Conservation (phyloP, 257 asterid genomes). For the Echites panduratus region DNA sequence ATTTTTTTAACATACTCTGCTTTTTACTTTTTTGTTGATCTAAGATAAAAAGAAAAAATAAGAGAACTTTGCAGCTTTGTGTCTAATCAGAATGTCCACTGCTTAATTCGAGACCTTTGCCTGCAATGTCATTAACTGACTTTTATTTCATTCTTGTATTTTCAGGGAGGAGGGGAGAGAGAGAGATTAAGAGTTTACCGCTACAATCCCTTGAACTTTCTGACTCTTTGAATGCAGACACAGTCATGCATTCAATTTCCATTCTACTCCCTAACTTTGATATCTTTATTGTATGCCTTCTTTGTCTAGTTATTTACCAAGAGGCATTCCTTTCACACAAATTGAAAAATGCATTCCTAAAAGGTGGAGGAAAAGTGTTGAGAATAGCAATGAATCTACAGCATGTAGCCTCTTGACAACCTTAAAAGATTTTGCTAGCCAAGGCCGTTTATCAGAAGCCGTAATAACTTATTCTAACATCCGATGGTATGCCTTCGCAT, state of each 20-base stretch:
- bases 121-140: background rate
- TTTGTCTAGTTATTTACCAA: constrained; percentile 33
- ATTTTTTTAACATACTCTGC: background rate
- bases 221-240: background rate
- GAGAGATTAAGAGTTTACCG: background rate
- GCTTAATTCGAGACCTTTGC: background rate
- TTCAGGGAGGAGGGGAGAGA: background rate
- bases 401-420: constrained; percentile 45
- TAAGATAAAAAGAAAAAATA: background rate
- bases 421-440: constrained; percentile 51
- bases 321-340: constrained; percentile 33
- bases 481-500: constrained; percentile 35
- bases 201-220: background rate
- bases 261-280: background rate
- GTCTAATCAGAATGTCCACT: background rate
- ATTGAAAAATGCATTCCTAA: constrained; percentile 46
- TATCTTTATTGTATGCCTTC: constrained; percentile 31
- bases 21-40: background rate
- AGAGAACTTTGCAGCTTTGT: background rate
- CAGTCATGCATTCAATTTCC: background rate
- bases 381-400: constrained; percentile 33
- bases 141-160: background rate
- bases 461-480: constrained; percentile 46
- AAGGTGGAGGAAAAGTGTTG: constrained; percentile 39
- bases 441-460: constrained; percentile 60